phyloP scores from a whole-genome alignment of 2,329 filamentous ascomycete species.

The Trichoderma koningii region DNA sequence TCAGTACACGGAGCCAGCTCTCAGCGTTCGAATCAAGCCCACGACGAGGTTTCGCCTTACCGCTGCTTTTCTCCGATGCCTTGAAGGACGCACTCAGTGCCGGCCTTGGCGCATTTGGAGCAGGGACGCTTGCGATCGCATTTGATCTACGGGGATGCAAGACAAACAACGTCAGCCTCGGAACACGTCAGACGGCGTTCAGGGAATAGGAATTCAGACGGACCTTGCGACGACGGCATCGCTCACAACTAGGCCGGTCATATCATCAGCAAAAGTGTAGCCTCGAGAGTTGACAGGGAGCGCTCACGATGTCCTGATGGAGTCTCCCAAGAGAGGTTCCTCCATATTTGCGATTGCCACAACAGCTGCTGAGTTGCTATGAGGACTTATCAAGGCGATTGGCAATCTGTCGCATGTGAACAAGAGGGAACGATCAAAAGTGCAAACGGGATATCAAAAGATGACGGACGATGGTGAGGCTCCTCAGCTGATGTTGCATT shows the following conservation, averaged over 20 bases:
- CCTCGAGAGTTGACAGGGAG: background rate
- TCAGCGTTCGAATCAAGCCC: background rate
- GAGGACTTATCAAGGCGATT: background rate
- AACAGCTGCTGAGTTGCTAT: background rate
- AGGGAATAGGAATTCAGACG: background rate
- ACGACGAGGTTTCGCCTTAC: conserved; percentile 31
- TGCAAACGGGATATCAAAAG: background rate
- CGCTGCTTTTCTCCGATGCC: conserved; percentile 48
- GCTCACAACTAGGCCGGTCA: conserved; percentile 41
- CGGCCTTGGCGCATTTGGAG: conserved; percentile 49
- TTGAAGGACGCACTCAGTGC: conserved; percentile 44
- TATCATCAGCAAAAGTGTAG: background rate
- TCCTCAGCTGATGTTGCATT: background rate
- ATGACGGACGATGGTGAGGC: background rate
- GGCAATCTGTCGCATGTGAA: background rate
- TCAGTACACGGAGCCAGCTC: background rate
- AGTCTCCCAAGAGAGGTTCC: conserved; percentile 41
- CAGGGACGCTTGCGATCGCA: conserved; percentile 56
- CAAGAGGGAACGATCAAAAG: background rate
- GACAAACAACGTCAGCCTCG: conserved; percentile 32
- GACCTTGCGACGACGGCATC: conserved; percentile 49
- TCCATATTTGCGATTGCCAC: conserved; percentile 33
- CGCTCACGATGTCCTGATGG: conserved; percentile 43
- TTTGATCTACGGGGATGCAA: conserved; percentile 46
- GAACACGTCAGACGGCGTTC: background rate